phyloP scores from a whole-genome alignment of 192 early-diverging fungal genomes.

The Umbelopsis sp. region DNA sequence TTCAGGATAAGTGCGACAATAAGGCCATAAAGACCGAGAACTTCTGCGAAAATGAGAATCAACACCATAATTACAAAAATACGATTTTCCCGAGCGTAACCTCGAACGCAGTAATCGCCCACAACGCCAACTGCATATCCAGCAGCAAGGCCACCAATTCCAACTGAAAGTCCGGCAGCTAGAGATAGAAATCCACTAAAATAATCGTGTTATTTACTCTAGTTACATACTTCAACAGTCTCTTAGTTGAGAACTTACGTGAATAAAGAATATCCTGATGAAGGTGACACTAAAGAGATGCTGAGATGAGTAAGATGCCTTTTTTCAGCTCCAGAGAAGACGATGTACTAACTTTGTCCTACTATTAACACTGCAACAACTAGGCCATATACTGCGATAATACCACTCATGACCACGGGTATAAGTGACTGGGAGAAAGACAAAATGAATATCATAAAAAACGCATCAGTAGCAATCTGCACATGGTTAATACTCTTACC shows the following conservation, averaged over 20 bases:
- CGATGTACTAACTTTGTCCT: constrained; percentile 64
- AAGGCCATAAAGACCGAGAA: constrained; percentile 94
- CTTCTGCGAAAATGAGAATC: constrained; percentile 99
- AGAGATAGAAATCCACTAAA: constrained; percentile 89
- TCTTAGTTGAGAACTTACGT: constrained; percentile 34
- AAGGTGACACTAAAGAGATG: constrained; percentile 33
- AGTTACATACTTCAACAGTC: background rate
- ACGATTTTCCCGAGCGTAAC: constrained; percentile 21
- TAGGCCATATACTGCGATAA: constrained; percentile 97
- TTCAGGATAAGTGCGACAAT: constrained; percentile 98
- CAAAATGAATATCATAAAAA: background rate
- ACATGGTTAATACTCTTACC: constrained; percentile 27
- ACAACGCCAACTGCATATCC: constrained; percentile 97
- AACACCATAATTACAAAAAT: constrained; percentile 59
- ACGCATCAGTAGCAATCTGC: background rate
- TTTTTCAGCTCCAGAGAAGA: constrained; percentile 29
- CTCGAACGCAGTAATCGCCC: constrained; percentile 66
- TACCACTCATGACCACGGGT: constrained; percentile 99
- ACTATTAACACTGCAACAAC: constrained; percentile 93
- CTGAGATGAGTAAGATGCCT: background rate
- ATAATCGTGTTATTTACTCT: constrained; percentile 45
- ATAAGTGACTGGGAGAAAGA: constrained; percentile 63
- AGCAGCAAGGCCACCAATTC: constrained; percentile 89
- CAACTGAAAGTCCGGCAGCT: constrained; percentile 91
- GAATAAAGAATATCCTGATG: constrained; percentile 40